Base-by-base conservation (phyloP, 2,329 filamentous ascomycete species). In the Hymenoscyphus occultus region DNA sequence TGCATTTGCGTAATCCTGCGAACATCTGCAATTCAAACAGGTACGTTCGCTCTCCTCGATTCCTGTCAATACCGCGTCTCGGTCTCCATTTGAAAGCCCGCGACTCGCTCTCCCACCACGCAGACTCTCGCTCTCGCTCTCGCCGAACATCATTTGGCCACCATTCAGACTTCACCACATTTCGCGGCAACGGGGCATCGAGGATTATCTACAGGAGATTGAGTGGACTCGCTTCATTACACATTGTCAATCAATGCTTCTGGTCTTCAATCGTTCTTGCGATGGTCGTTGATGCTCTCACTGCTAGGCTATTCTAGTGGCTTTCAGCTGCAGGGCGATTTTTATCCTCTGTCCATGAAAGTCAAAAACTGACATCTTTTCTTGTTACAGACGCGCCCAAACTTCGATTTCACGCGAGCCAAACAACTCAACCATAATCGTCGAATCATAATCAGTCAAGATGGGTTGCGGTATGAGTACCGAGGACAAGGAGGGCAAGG, bases 401-500 rank as follows among this genome's bases (percentile, higher is more conserved):
- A 35, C 45, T 51, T 51, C 19, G n/a, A 22, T 9, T 22, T 22
- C 19, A 12, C 14, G 14, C 45, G 19, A 13, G 22, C 12, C 12
- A 22, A 51, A 22, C 2, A 12, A 2, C 14, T 51, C 4, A n/a
- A 51, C 45, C 45, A 12, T 51, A 51, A 51, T 51, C 45, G 45
- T 51, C 45, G 19, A 31, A 54, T 40, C 42, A 63, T 64, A 71
- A 69, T 69, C 79, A 80, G 83, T 78, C 90, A 93, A 84, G 76
- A 99, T 99, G 95, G 95, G 95, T 88, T 99, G 95, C 81, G 94
- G 94, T 82, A 96, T 97, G 92, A 98, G 94, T 80, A 97, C 95
- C 78, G 95, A 98, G 84, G 95, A 98, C 83, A 97, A 97, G 90
- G 95, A 98, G 93, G 94, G 95, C 83, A 98, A 97, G 91, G 92